phyloP scores from a whole-genome alignment of 345 rosid genomes.

The Bruguiera gymnorhiza region DNA sequence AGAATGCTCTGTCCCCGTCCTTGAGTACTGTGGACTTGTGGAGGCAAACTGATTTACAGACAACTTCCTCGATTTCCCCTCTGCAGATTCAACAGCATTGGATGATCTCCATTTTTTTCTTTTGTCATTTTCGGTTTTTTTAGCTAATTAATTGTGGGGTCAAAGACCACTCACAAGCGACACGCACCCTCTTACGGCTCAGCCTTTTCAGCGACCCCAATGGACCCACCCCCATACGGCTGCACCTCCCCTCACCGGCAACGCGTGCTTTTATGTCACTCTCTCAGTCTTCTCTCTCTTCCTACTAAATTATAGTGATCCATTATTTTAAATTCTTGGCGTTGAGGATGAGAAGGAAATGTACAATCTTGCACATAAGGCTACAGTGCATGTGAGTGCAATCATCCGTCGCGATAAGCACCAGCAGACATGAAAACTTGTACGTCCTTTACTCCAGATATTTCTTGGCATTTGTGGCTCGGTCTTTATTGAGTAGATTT shows the following conservation, averaged over 20 bases:
- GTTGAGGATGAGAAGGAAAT: background rate
- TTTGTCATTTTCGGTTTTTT: background rate
- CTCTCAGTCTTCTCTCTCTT: conserved; percentile 25
- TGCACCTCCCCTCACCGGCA: conserved; percentile 75
- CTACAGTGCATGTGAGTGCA: conserved; percentile 32
- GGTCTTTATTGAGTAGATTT: too few relatives aligned
- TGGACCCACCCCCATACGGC: conserved; percentile 76
- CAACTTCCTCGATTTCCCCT: background rate
- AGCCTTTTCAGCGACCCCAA: conserved; percentile 34
- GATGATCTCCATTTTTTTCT: background rate
- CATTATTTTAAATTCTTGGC: conserved; percentile 19
- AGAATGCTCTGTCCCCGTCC: background rate
- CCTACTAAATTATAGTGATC: conserved; percentile 7
- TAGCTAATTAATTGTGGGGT: conserved; percentile 29
- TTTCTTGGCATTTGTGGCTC: too few relatives aligned
- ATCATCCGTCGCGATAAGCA: conserved; percentile 27
- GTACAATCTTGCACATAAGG: conserved; percentile 4
- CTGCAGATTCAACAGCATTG: background rate
- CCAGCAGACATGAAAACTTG: conserved; percentile 22
- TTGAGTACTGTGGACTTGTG: background rate
- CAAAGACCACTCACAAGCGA: conserved; percentile 4
- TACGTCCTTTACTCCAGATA: too few relatives aligned
- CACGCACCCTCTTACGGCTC: conserved; percentile 15
- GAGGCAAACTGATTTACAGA: background rate
- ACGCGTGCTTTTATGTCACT: conserved; percentile 68